A percentile compares a stretch with the other conserved stretches of the same genome.
Conservation (phyloP, 1,139 yeast species). For the Hemisphaericaspora subhashii region DNA sequence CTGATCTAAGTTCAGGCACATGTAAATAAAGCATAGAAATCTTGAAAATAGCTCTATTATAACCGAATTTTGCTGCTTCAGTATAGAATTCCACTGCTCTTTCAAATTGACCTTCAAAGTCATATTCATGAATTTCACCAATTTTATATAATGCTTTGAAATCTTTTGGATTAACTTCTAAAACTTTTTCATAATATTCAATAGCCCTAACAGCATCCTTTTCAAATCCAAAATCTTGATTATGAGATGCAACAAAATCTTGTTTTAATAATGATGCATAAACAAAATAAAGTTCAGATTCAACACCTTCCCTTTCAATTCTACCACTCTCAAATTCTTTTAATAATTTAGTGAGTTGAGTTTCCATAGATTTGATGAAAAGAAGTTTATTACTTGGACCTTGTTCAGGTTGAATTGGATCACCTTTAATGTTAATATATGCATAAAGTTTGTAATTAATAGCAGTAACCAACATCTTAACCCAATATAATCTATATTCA, state of each 20-base stretch:
- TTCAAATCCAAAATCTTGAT: slow-evolving; percentile 40
- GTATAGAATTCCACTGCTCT: slow-evolving; percentile 38
- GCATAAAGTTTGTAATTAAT: slow-evolving; percentile 42
- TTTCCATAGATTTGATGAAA: slow-evolving; percentile 42
- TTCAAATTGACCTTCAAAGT: slow-evolving; percentile 29
- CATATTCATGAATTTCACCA: slow-evolving; percentile 44
- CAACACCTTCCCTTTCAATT: slow-evolving; percentile 24
- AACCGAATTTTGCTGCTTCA: slow-evolving; percentile 43
- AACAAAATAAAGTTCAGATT: slow-evolving; percentile 33
- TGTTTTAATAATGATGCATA: slow-evolving; percentile 43
- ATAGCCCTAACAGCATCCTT: slow-evolving; percentile 33
- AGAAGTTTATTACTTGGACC: slow-evolving; percentile 33
- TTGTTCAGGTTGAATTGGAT: slow-evolving; percentile 33
- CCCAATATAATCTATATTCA: slow-evolving; percentile 47
- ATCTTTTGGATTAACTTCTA: slow-evolving; percentile 34
- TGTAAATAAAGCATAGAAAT: slow-evolving; percentile 41
- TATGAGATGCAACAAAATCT: slow-evolving; percentile 30
- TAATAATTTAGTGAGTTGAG: slow-evolving; percentile 39
- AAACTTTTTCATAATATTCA: slow-evolving; percentile 33
- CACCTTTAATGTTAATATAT: slow-evolving; percentile 48
- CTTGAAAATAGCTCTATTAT: slow-evolving; percentile 45
- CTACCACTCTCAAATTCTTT: slow-evolving; percentile 33
- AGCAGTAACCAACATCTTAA: slow-evolving; percentile 44
- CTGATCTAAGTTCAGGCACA: slow-evolving; percentile 35
- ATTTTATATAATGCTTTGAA: slow-evolving; percentile 38